Conservation (phyloP, 2,329 filamentous ascomycete genomes). For the Bisporella sp. region DNA sequence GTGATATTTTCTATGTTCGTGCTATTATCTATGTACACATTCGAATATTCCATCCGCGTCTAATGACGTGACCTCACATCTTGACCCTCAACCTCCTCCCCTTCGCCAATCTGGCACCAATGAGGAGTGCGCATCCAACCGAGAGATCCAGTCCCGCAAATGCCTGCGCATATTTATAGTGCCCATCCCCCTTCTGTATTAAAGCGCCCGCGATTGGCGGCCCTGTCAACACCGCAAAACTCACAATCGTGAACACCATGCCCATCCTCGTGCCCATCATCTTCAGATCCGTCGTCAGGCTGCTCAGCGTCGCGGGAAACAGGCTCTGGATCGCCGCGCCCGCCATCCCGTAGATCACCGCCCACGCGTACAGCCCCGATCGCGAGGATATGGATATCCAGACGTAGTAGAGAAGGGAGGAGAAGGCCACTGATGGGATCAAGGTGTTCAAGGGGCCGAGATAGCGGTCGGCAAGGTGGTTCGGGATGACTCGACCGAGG, state of each 20-base stretch:
- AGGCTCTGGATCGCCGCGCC: slow-evolving; percentile 43
- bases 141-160: slow-evolving; percentile 40
- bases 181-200: slow-evolving; percentile 36
- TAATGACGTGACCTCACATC: slow-evolving; percentile 11
- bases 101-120: slow-evolving; percentile 33
- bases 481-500: slow-evolving; percentile 40
- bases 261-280: slow-evolving; percentile 50
- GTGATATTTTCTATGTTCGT: no score
- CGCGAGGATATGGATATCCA: slow-evolving; percentile 42
- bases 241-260: slow-evolving; percentile 45
- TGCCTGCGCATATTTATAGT: slow-evolving; percentile 44
- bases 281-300: slow-evolving; percentile 43
- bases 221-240: slow-evolving; percentile 46
- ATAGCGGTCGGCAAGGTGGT: slow-evolving; percentile 39
- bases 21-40: no score
- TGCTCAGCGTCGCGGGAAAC: slow-evolving; percentile 43
- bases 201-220: slow-evolving; percentile 47
- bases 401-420: slow-evolving; percentile 30
- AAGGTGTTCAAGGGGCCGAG: slow-evolving; percentile 46
- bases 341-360: slow-evolving; percentile 43
- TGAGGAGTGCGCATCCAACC: slow-evolving; percentile 34
- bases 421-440: slow-evolving; percentile 34
- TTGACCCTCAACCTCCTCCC: slow-evolving; percentile 25
- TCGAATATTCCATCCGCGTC: no score
- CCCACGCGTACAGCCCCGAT: slow-evolving; percentile 41